Evolutionary conservation across 148 eudicot species (phyloP).

Genomic region (Euryodendron excelsum): DNA sequence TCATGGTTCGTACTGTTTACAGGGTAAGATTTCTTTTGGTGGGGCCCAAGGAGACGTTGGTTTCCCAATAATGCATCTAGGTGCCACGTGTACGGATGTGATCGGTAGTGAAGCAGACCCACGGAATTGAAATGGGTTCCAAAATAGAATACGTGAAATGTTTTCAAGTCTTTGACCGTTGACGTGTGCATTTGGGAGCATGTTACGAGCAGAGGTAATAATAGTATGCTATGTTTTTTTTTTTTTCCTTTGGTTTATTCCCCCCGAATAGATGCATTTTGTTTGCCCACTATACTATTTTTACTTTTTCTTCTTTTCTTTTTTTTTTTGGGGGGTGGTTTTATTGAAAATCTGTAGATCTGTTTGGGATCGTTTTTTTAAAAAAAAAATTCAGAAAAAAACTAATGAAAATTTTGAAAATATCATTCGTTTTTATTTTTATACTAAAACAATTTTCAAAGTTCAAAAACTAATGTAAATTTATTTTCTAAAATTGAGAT

Average conservation of each 20-base stretch:
- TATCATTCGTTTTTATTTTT: too few relatives aligned
- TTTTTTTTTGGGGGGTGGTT: too few relatives aligned
- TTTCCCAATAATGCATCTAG: neutral
- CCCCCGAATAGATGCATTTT: neutral
- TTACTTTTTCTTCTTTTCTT: too few relatives aligned
- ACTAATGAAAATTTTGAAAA: too few relatives aligned
- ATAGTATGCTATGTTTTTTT: neutral
- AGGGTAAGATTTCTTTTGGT: neutral
- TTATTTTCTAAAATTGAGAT: too few relatives aligned
- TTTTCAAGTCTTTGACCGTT: neutral
- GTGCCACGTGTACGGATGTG: conserved; percentile 6
- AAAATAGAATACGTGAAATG: neutral
- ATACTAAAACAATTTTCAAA: too few relatives aligned
- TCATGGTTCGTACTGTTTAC: neutral
- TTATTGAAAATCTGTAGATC: too few relatives aligned
- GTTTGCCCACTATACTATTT: neutral
- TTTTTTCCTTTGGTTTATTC: neutral
- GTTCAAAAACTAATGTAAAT: too few relatives aligned
- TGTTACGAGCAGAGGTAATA: neutral
- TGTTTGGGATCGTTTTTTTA: too few relatives aligned
- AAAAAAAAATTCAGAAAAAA: too few relatives aligned
- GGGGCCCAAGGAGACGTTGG: neutral
- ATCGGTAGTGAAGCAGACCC: neutral
- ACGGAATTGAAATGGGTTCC: neutral
- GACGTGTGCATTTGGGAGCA: conserved; percentile 1